Conservation (phyloP, 352 stramenopile genomes). For the Hyaloperonospora brassicae region DNA sequence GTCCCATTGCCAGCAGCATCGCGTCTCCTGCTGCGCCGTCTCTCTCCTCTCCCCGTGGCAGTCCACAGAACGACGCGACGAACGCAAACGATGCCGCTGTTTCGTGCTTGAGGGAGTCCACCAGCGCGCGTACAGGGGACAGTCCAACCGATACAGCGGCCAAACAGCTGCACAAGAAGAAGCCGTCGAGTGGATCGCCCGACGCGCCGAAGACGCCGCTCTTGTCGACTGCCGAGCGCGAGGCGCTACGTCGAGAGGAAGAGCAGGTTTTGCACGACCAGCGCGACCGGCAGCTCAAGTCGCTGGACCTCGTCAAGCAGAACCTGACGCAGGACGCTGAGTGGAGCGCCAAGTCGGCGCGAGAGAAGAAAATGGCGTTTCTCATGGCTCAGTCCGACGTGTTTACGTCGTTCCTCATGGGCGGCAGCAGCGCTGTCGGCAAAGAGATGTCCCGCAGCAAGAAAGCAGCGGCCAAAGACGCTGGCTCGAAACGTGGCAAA, state of each 20-base stretch:
- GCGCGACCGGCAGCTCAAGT: conserved; percentile 68
- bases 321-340: conserved; percentile 44
- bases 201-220: conserved; percentile 32
- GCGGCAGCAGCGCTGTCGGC: conserved; percentile 61
- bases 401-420: conserved; percentile 85
- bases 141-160: neutral
- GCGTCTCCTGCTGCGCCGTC: conserved; percentile 8
- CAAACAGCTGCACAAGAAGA: neutral
- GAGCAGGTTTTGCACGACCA: conserved; percentile 64
- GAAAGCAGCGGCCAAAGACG: conserved; percentile 24
- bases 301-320: conserved; percentile 62
- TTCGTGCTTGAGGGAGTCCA: conserved; percentile 21
- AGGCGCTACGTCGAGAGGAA: conserved; percentile 54
- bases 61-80: neutral
- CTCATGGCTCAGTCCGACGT: conserved; percentile 87
- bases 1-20: conserved; percentile 23
- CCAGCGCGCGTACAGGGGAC: conserved; percentile 12
- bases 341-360: conserved; percentile 36
- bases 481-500: conserved; percentile 50
- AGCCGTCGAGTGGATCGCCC: neutral
- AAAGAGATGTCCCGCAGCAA: conserved; percentile 67
- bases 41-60: conserved; percentile 4
- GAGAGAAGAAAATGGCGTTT: conserved; percentile 77
- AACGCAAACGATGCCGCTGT: conserved; percentile 10
- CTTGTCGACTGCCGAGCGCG: conserved; percentile 54